Evolutionary conservation across 2,329 filamentous ascomycete species (phyloP).

Genomic region (Epichloe sibirici): DNA sequence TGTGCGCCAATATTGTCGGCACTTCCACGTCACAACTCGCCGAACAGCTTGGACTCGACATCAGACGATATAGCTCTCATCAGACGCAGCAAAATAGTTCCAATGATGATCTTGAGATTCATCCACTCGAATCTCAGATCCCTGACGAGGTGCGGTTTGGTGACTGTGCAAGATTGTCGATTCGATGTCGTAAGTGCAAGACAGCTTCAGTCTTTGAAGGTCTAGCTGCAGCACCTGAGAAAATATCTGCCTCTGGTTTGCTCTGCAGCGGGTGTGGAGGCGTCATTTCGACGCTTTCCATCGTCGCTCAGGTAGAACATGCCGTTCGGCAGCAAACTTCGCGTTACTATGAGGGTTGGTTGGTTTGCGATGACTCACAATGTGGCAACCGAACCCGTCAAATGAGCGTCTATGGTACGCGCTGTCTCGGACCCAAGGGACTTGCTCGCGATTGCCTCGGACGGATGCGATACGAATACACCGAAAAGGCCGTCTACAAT

Average conservation of each 20-base stretch:
- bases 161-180: conserved; percentile 60
- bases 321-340: conserved; percentile 68
- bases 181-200: conserved; percentile 77
- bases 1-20: conserved; percentile 89
- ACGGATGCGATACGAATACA: conserved; percentile 76
- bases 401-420: conserved; percentile 83
- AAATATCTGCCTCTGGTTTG: conserved; percentile 63
- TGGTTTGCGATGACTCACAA: conserved; percentile 78
- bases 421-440: conserved; percentile 78
- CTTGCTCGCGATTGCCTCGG: conserved; percentile 76
- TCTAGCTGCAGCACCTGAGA: conserved; percentile 43
- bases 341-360: conserved; percentile 84
- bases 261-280: conserved; percentile 58
- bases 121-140: conserved; percentile 87
- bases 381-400: conserved; percentile 82
- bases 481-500: conserved; percentile 87
- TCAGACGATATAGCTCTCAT: conserved; percentile 60
- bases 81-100: conserved; percentile 35
- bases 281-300: conserved; percentile 53
- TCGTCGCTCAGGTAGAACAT: conserved; percentile 78
- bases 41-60: conserved; percentile 86
- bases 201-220: conserved; percentile 64
- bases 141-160: conserved; percentile 84
- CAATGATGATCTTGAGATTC: conserved; percentile 57
- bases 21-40: conserved; percentile 85